Base-by-base conservation (phyloP, 2,329 filamentous ascomycete genomes). In the Capronia americana region DNA sequence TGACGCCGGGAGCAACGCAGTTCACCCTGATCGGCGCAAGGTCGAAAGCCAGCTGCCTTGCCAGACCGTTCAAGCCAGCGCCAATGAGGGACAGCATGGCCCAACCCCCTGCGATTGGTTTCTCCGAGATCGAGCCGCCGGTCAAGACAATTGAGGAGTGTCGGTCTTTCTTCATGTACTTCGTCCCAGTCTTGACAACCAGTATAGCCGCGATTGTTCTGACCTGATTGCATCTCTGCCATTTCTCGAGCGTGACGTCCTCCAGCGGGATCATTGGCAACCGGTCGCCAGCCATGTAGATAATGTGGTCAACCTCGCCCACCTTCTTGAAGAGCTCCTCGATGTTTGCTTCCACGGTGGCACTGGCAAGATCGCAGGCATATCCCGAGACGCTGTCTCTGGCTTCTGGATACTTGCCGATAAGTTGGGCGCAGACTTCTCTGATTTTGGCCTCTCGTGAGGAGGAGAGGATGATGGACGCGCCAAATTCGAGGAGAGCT, bases 1-100 rank as follows among this genome's bases (percentile, higher is more conserved):
- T 79, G 0, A 80, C 78, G 0, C 88, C 89, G 0, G 87, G 87
- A 61, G 77, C 79, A 1, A 91, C 85, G 0, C 84, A 73, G 73
- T 91, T 91, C 28, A 90, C 87, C 1, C 89, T 78, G 8, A 90
- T 76, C 0, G 89, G 89, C 68, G 82, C 83, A 63, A 92, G 73
- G 71, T 91, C 88, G 34, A 90, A 72, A 1, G 88, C 88, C 38
- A 91, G 76, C 2, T 80, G 83, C 1, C 85, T 79, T 1, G 81
- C 79, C 74, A 90, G 80, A 2, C 83, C 81, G 57, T 86, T 79
- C 6, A 86, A 69, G 0, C 83, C 87, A 0, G 84, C 81, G 0
- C 81, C 82, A 60, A 82, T 84, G 1, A 77, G 77, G 0, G 80
- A 79, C 1, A 86, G 69, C 23, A 87, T 77, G 3, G 78, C 77